Evolutionary conservation across 768 basidiomycete genomes (phyloP).

Genomic region (Boletus insuetus): DNA sequence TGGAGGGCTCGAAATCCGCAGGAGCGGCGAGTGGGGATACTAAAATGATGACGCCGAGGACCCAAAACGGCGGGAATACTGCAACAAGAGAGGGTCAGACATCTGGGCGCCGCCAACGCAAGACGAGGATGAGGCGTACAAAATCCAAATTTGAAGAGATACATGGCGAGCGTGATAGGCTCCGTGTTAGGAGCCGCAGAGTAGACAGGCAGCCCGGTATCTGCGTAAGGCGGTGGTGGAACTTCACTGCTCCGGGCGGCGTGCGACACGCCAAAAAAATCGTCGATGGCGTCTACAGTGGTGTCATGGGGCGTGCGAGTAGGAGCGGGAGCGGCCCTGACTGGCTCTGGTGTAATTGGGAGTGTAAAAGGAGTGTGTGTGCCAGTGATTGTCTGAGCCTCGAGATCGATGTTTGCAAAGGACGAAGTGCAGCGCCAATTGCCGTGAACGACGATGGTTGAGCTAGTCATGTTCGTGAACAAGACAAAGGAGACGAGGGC

Average conservation of each 20-base stretch:
- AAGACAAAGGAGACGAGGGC: background rate
- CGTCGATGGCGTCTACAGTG: slow-evolving; percentile 18
- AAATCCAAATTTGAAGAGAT: slow-evolving; percentile 51
- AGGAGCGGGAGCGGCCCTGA: slow-evolving; percentile 1
- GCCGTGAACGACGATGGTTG: slow-evolving; percentile 9
- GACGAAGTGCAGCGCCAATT: slow-evolving; percentile 13
- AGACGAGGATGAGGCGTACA: slow-evolving; percentile 32
- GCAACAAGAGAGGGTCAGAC: background rate
- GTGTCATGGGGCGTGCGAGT: slow-evolving; percentile 3
- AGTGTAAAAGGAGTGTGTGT: background rate
- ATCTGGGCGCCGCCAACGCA: background rate
- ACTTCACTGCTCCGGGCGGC: slow-evolving; percentile 5
- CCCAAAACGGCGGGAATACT: slow-evolving; percentile 53
- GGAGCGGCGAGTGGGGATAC: slow-evolving; percentile 40
- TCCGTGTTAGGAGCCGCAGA: slow-evolving; percentile 27
- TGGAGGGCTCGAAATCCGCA: slow-evolving; percentile 25
- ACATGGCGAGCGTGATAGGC: slow-evolving; percentile 44
- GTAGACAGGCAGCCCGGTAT: slow-evolving; percentile 35
- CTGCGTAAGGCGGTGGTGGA: slow-evolving; percentile 32
- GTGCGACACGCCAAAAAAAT: slow-evolving; percentile 30
- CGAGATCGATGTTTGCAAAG: slow-evolving; percentile 8
- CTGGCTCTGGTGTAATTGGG: slow-evolving; percentile 6
- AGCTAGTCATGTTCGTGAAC: too few species aligned
- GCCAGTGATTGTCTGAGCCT: slow-evolving; percentile 16
- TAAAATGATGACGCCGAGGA: slow-evolving; percentile 40